Base-by-base conservation (phyloP, 768 basidiomycete species). In the Leccinellum luteum region DNA sequence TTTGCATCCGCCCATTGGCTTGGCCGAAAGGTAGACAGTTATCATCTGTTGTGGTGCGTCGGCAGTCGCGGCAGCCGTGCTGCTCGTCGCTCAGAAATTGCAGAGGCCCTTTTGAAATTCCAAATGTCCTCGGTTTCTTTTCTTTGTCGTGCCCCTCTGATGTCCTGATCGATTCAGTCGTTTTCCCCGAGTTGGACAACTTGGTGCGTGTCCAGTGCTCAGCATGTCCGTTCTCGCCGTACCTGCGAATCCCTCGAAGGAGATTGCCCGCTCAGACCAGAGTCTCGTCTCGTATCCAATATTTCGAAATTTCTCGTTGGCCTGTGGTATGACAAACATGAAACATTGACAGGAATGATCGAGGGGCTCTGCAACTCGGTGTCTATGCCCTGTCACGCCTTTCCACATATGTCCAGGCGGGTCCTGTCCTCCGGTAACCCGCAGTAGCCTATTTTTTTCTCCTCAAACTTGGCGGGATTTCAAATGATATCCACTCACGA, bases 341-440 rank as follows among this genome's bases (percentile, higher is more conserved):
- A 81, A 78, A 80, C 79, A 78, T 57, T 52, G 62, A 59, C 67
- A 66, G 64, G 48, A 63, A 52, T 77, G 78, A 80, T 81, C 80
- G 77, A 73, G 67, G 63, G 71, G 62, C 61, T 62, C 50, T 30
- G 50, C 50, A 60, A 62, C 56, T 63, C 61, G 62, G 62, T 58
- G 48, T 57, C 68, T 69, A 65, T 65, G 64, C 57, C 54, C 14
- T 51, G 53, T 62, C 55, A 49, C 34, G 47, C 28, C 17, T 69
- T 64, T 64, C 76, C 73, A 41, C 27, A 76, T 76, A 70, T 74
- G 76, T 75, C 55, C 32, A 75, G 52, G 61, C 35, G 51, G 76
- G 64, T 60, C 81, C 81, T 60, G 59, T 25, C 2, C 14, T 64
- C 35, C 56, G 82, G 81, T 80, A 79, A 59, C 48, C 56, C 51